Evolutionary conservation across 257 asterid species (phyloP).

Genomic region (Solanum neorickii): DNA sequence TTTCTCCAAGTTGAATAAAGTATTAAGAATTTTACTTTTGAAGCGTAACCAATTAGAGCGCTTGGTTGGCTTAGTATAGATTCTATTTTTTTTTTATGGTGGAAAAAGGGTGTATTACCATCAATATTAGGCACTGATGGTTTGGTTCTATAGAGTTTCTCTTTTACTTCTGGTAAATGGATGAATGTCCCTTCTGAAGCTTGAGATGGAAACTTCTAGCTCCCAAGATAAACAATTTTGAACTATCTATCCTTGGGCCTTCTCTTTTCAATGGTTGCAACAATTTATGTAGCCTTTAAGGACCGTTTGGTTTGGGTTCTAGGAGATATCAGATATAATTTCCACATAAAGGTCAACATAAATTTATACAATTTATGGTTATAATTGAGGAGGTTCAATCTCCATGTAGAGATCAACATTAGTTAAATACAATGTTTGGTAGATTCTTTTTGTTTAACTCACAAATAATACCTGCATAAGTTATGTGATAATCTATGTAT

Average conservation of each 20-base stretch:
- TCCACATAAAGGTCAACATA: background rate
- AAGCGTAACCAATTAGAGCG: background rate
- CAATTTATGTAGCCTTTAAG: background rate
- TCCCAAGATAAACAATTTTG: background rate
- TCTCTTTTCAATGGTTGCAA: background rate
- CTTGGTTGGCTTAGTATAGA: background rate
- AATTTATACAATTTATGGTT: background rate
- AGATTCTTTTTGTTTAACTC: background rate
- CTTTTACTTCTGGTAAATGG: background rate
- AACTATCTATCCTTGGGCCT: background rate
- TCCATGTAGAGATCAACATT: background rate
- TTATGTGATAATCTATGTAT: background rate
- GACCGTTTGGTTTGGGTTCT: background rate
- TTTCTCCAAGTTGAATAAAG: background rate
- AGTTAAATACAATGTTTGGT: background rate
- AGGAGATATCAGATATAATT: background rate
- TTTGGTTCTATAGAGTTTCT: background rate
- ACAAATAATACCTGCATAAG: background rate
- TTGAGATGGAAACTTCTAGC: background rate
- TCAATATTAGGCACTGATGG: background rate
- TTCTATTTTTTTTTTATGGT: background rate
- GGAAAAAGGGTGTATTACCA: background rate
- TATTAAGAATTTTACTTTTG: background rate
- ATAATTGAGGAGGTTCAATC: background rate
- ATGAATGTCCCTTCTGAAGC: background rate